These are phyloP conservation scores for Hordeum marinum DNA, from an alignment of 176 grass and related monocot species.

Conservation along the genomic window DNA sequence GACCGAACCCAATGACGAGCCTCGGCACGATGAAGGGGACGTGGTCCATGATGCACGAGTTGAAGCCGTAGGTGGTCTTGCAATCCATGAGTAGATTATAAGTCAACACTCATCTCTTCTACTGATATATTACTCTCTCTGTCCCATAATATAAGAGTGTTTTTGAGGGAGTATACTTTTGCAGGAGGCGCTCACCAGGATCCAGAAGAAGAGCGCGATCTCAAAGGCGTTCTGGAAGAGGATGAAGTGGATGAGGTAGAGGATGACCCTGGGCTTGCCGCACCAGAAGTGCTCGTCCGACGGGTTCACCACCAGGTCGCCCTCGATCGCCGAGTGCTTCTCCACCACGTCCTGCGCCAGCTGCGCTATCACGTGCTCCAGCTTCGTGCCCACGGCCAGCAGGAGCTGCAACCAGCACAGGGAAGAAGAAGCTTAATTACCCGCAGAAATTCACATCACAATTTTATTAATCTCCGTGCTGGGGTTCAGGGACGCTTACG, in stretches of 20 bases:
- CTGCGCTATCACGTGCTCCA: conserved; percentile 83
- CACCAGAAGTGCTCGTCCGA: conserved; percentile 94
- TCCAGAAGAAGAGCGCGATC: conserved; percentile 96
- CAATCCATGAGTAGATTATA: too few relatives aligned
- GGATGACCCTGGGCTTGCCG: conserved; percentile 43
- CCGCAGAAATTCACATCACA: neutral
- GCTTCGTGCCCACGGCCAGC: conserved; percentile 74
- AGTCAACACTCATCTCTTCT: too few relatives aligned
- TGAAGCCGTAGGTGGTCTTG: conserved; percentile 74
- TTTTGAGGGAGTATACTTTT: too few relatives aligned
- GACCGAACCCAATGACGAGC: conserved; percentile 71
- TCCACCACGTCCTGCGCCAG: conserved; percentile 81
- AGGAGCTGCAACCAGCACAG: conserved; percentile 48
- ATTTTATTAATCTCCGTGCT: neutral
- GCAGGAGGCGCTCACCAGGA: conserved; percentile 67
- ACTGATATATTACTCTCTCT: too few relatives aligned
- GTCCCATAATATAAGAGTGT: too few relatives aligned
- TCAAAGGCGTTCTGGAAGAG: conserved; percentile 97
- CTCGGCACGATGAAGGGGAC: conserved; percentile 65
- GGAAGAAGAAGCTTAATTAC: neutral
- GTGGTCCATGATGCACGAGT: conserved; percentile 89
- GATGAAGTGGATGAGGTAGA: conserved; percentile 90
- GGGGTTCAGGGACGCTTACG: conserved; percentile 38
- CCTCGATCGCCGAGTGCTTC: conserved; percentile 76
- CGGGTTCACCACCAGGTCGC: conserved; percentile 72